phyloP scores from a whole-genome alignment of 2,329 filamentous ascomycete genomes.

The Colletotrichum australisinense region DNA sequence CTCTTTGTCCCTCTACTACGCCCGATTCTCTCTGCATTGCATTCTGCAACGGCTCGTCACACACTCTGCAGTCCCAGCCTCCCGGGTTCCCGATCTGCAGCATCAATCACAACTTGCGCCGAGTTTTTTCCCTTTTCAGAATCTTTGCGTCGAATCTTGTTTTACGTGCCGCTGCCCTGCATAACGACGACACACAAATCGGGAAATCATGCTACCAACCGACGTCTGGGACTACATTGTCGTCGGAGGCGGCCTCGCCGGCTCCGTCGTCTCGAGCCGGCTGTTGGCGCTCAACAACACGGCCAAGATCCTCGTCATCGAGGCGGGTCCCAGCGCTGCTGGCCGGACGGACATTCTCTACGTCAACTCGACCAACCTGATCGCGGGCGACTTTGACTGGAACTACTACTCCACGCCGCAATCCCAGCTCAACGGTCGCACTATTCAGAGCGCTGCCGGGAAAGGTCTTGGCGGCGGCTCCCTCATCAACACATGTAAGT shows the following conservation, averaged over 20 bases:
- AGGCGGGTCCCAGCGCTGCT: slow-evolving; percentile 49
- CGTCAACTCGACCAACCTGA: slow-evolving; percentile 42
- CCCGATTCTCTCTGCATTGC: background rate
- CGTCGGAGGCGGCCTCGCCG: slow-evolving; percentile 51
- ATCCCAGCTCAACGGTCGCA: slow-evolving; percentile 39
- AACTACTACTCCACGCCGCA: slow-evolving; percentile 47
- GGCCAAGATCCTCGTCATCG: slow-evolving; percentile 50
- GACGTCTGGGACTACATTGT: slow-evolving; percentile 49
- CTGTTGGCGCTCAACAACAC: slow-evolving; percentile 40
- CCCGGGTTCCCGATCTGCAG: background rate
- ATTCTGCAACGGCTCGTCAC: background rate
- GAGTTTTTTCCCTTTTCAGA: background rate
- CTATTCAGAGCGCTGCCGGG: slow-evolving; percentile 43
- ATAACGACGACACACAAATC: background rate
- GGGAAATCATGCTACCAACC: background rate
- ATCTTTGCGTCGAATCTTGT: background rate
- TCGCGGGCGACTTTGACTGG: slow-evolving; percentile 48
- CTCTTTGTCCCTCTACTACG: background rate
- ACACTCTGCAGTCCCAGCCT: background rate
- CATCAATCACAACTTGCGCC: background rate
- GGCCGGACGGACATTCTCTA: slow-evolving; percentile 41
- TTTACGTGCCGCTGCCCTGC: background rate
- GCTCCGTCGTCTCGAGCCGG: slow-evolving; percentile 49
- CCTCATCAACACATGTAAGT: slow-evolving; percentile 51
- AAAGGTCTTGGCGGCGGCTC: slow-evolving; percentile 55